Evolutionary conservation across 2,329 filamentous ascomycete genomes (phyloP).

Genomic region (Penicillium sp.): DNA sequence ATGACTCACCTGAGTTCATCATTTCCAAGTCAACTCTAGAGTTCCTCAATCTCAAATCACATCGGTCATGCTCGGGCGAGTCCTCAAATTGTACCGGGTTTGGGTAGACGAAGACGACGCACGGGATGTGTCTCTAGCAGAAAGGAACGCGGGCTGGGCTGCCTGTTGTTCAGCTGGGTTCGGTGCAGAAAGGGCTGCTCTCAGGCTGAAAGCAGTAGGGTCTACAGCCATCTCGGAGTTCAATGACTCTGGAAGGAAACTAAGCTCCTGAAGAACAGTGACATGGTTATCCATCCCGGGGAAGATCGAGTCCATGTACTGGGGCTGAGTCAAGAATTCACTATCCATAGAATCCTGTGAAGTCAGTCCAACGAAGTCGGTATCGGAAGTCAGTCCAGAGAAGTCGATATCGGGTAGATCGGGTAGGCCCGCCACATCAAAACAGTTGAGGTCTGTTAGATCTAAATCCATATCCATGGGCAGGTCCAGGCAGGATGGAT

Average conservation of each 20-base stretch:
- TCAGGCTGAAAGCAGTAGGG: neutral
- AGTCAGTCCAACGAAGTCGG: neutral
- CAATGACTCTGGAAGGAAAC: neutral
- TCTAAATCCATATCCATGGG: neutral
- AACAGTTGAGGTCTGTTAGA: neutral
- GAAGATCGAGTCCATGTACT: neutral
- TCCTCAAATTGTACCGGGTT: neutral
- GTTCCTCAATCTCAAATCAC: neutral
- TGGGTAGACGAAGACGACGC: neutral
- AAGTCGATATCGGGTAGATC: neutral
- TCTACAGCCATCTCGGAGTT: no score
- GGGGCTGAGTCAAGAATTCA: neutral
- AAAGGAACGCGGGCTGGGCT: neutral
- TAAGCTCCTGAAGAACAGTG: neutral
- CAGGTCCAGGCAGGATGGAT: neutral
- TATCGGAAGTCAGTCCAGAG: neutral
- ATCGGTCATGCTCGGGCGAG: neutral
- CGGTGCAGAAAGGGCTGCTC: no score
- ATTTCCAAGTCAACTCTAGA: neutral
- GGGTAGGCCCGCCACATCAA: neutral
- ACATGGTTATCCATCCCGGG: neutral
- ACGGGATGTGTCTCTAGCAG: neutral
- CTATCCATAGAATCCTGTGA: neutral
- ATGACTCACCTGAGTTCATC: neutral
- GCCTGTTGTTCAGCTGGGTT: neutral